phyloP scores from a whole-genome alignment of 768 basidiomycete genomes.

The Leucosporidium yakuticum region DNA sequence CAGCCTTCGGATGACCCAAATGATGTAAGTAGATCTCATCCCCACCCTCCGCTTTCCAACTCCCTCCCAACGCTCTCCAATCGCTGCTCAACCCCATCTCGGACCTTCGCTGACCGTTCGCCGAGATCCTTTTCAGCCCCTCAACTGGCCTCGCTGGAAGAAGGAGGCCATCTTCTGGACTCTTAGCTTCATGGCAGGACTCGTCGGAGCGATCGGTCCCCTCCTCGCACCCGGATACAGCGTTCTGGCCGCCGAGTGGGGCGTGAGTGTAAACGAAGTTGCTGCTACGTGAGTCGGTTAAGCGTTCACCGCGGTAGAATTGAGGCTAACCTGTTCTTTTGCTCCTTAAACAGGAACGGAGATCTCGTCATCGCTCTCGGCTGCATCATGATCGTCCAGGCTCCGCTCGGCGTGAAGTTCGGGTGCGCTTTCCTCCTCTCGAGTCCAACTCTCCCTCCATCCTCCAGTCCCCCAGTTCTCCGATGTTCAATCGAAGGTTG shows the following conservation, averaged over 20 bases:
- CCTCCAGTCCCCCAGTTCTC: no score
- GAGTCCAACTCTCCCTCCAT: no score
- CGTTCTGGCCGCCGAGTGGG: slow-evolving; percentile 47
- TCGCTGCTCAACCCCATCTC: neutral
- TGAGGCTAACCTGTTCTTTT: no score
- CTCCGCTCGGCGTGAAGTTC: slow-evolving; percentile 47
- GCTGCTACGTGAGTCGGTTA: slow-evolving; percentile 44
- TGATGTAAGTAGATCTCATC: slow-evolving; percentile 12
- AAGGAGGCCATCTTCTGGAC: slow-evolving; percentile 43
- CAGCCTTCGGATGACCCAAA: slow-evolving; percentile 41
- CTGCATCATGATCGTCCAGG: slow-evolving; percentile 33
- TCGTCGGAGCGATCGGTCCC: slow-evolving; percentile 30
- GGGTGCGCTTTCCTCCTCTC: slow-evolving; percentile 40
- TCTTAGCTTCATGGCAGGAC: neutral
- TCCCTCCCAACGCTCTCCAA: neutral
- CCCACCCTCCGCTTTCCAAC: neutral
- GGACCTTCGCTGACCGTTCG: neutral
- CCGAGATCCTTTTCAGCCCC: neutral
- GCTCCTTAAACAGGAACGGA: slow-evolving; percentile 38
- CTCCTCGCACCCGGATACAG: slow-evolving; percentile 45
- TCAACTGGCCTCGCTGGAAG: slow-evolving; percentile 6
- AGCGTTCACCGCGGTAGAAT: no score
- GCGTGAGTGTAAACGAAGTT: slow-evolving; percentile 48
- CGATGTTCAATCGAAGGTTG: no score
- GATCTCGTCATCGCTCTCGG: slow-evolving; percentile 38